Conservation (phyloP, 768 basidiomycete species). For the Amanita thiersii region DNA sequence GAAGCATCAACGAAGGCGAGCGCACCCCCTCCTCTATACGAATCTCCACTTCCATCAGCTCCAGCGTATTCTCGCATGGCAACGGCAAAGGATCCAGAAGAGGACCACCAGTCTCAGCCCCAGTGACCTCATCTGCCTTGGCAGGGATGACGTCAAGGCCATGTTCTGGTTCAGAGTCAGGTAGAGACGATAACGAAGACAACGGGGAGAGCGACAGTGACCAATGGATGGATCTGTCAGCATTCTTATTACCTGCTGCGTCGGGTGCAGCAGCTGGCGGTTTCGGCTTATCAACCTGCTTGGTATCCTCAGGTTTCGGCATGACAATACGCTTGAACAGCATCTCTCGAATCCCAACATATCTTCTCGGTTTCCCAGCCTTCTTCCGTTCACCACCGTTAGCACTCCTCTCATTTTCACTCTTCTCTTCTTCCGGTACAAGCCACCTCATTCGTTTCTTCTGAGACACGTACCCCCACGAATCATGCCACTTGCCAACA, state of each 20-base stretch:
- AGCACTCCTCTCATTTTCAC: neutral
- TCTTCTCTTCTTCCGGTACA: conserved; percentile 1
- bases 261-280: neutral
- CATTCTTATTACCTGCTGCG: neutral
- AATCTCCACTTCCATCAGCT: too few relatives aligned
- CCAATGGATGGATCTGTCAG: neutral
- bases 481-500: conserved; percentile 21
- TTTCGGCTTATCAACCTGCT: neutral
- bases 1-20: too few relatives aligned
- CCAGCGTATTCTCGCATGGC: too few relatives aligned
- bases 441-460: conserved; percentile 1
- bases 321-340: conserved; percentile 2
- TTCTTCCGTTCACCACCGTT: neutral
- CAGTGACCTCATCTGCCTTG: too few relatives aligned
- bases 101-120: too few relatives aligned
- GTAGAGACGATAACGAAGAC: conserved; percentile 3
- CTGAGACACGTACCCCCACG: conserved; percentile 18
- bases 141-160: too few relatives aligned
- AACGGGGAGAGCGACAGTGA: neutral
- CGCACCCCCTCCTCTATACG: too few relatives aligned
- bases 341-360: conserved; percentile 10
- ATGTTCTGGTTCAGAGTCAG: neutral
- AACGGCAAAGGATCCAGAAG: too few relatives aligned
- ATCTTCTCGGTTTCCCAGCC: neutral
- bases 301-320: neutral